These are phyloP conservation scores for Macadamia tetraphylla DNA, from an alignment of 164 flowering plant genomes.

Conservation along the genomic window DNA sequence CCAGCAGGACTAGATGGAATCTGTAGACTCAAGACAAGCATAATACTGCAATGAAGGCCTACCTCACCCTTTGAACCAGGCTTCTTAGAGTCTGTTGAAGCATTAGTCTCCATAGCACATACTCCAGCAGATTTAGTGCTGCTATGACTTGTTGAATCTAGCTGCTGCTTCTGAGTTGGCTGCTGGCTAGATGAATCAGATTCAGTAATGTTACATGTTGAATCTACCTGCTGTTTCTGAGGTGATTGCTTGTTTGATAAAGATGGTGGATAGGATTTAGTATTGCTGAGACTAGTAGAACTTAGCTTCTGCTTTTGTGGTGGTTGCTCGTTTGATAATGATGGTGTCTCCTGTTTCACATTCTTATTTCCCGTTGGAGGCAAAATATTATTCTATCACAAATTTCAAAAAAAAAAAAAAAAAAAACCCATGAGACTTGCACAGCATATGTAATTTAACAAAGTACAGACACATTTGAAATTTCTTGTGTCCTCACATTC, in stretches of 20 bases:
- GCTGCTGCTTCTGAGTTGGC: constrained; percentile 5
- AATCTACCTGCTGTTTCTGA: constrained; percentile 17
- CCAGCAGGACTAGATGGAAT: no score
- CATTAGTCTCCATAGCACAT: constrained; percentile 1
- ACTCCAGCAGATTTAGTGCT: constrained; percentile 11
- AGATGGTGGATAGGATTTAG: constrained; percentile 6
- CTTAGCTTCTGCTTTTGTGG: constrained; percentile 15
- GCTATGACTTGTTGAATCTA: constrained; percentile 13
- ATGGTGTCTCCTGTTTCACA: constrained; percentile 26
- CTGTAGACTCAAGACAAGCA: no score
- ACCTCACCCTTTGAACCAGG: constrained; percentile 43
- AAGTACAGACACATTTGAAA: no score
- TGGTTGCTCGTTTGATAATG: constrained; percentile 16
- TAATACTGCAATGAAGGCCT: neutral
- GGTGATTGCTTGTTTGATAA: constrained; percentile 15
- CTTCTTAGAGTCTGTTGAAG: constrained; percentile 26
- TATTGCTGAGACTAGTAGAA: no score
- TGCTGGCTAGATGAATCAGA: no score
- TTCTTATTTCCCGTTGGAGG: constrained; percentile 21
- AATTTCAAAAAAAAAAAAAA: neutral
- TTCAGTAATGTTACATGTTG: no score
- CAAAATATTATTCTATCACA: constrained; percentile 10
- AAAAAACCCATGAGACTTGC: neutral
- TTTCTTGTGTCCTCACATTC: constrained; percentile 28
- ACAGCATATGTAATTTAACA: no score